These are phyloP conservation scores for Epichloe elymi DNA, from an alignment of 2,329 filamentous ascomycete species.

Conservation along the genomic window DNA sequence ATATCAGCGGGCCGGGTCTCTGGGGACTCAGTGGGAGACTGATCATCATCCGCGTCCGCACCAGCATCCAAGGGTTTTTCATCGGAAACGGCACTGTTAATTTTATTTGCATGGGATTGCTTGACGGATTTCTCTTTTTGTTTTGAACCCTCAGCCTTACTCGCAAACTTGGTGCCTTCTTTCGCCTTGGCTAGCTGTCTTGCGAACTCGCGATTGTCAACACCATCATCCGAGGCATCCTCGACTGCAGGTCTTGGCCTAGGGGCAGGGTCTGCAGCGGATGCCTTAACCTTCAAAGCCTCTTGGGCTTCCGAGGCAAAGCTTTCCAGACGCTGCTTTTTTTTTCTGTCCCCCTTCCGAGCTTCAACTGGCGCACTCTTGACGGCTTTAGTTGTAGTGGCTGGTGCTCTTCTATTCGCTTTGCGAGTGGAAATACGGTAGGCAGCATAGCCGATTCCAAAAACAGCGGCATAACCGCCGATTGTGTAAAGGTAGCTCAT, in stretches of 20 bases:
- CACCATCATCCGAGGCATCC: constrained; percentile 41
- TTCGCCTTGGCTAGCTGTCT: constrained; percentile 58
- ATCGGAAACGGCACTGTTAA: constrained; percentile 28
- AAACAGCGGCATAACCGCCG: constrained; percentile 23
- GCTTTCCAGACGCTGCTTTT: constrained; percentile 32
- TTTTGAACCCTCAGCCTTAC: constrained; percentile 42
- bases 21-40: constrained; percentile 58
- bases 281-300: constrained; percentile 25
- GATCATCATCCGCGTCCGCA: constrained; percentile 69
- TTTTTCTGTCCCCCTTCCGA: constrained; percentile 29
- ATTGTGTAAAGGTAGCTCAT: constrained; percentile 25
- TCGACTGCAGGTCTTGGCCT: constrained; percentile 12
- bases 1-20: constrained; percentile 41
- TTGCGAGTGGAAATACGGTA: constrained; percentile 24
- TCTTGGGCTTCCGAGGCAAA: constrained; percentile 25
- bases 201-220: constrained; percentile 65
- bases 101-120: constrained; percentile 48
- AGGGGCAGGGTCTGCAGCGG: constrained; percentile 5
- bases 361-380: constrained; percentile 19
- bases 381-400: constrained; percentile 15
- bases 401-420: constrained; percentile 17
- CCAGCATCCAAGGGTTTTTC: constrained; percentile 44
- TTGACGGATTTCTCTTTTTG: constrained; percentile 60
- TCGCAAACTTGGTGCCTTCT: constrained; percentile 49
- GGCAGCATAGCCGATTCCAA: constrained; percentile 22